Percentiles rank a stretch among this genome's conserved stretches.
Conservation (phyloP, 2,329 filamentous ascomycete species). For the Decorospora gaudefroyi region DNA sequence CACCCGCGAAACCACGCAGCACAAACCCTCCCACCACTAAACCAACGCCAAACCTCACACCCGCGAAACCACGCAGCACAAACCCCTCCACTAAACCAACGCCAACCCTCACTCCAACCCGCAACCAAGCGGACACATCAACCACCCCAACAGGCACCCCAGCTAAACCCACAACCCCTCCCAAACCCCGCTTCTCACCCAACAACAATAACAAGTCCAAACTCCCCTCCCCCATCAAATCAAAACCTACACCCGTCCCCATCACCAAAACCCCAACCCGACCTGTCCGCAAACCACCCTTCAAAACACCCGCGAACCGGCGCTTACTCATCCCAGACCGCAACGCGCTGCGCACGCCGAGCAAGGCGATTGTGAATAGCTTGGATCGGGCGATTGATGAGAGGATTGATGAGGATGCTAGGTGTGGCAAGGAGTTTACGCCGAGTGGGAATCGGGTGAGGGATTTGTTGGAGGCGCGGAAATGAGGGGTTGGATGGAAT, state of each 20-base stretch:
- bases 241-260: not conserved
- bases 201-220: not conserved
- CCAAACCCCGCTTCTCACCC: no score
- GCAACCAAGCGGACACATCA: no score
- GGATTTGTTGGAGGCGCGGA: conserved; percentile 18
- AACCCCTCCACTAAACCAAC: not conserved
- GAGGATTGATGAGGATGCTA: conserved; percentile 30
- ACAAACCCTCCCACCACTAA: not conserved
- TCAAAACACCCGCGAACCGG: not conserved
- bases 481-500: not conserved
- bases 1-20: not conserved
- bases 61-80: not conserved
- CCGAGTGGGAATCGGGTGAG: conserved; percentile 17
- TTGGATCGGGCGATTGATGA: conserved; percentile 35
- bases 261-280: not conserved
- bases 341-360: conserved; percentile 28
- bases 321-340: conserved; percentile 11
- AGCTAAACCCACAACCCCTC: no score
- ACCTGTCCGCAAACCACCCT: not conserved
- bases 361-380: conserved; percentile 25
- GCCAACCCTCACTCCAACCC: no score
- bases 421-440: conserved; percentile 17
- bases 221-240: conserved; percentile 4
- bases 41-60: conserved; percentile 2
- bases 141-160: no score